Evolutionary conservation across 176 grass and related monocot species (phyloP).

Genomic region (Typha latifolia): DNA sequence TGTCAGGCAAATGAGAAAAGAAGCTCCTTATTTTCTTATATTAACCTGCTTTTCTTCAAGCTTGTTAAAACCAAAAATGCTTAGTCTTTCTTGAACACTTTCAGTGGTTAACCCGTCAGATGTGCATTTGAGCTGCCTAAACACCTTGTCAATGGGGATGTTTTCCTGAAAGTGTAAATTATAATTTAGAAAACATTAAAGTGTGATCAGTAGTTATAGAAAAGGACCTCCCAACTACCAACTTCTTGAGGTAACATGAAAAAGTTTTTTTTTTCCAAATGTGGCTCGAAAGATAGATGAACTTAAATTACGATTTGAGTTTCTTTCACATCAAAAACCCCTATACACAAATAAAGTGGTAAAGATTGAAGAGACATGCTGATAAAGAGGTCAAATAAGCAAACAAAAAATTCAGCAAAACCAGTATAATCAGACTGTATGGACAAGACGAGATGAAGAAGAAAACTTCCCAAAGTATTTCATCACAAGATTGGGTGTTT

Average conservation of each 20-base stretch:
- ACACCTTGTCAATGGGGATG: slow-evolving; percentile 50
- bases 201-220: neutral
- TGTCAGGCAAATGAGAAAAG: neutral
- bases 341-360: too few species aligned
- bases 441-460: too few species aligned
- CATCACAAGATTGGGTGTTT: too few species aligned
- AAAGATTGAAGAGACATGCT: too few species aligned
- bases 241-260: neutral
- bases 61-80: slow-evolving; percentile 48
- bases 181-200: neutral
- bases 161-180: slow-evolving; percentile 28
- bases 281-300: too few species aligned
- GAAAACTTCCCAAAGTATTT: too few species aligned
- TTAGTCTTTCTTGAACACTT: slow-evolving; percentile 28
- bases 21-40: neutral
- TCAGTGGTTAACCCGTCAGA: slow-evolving; percentile 37
- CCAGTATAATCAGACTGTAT: too few species aligned
- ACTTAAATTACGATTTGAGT: too few species aligned
- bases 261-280: too few species aligned
- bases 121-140: slow-evolving; percentile 47
- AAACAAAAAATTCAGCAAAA: too few species aligned
- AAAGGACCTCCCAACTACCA: neutral
- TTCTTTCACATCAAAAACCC: too few species aligned
- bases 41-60: slow-evolving; percentile 53
- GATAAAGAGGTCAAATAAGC: too few species aligned